A percentile compares a stretch with the other conserved stretches of the same genome.
These are phyloP conservation scores for Pythium scleroteichum DNA, from an alignment of 352 stramenopile species.

Conservation along the genomic window DNA sequence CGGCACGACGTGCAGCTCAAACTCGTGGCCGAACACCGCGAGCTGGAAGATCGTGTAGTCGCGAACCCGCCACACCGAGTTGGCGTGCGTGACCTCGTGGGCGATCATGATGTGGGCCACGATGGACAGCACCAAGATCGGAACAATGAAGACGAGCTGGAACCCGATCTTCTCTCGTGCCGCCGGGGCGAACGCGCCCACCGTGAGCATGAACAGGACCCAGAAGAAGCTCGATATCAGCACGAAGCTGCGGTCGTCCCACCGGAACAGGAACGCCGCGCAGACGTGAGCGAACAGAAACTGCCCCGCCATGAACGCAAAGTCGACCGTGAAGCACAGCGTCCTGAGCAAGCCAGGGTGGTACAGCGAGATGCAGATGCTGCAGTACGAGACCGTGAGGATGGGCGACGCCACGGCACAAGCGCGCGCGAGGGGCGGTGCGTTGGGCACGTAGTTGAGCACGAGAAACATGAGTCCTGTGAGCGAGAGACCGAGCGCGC, in stretches of 20 bases:
- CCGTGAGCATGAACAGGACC: conserved; percentile 18
- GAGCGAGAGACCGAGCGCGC: conserved; percentile 5
- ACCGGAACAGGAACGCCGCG: conserved; percentile 15
- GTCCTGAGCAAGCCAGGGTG: conserved; percentile 15
- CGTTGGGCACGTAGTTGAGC: conserved; percentile 13
- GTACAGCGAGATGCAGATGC: conserved; percentile 13
- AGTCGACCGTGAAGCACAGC: conserved; percentile 23
- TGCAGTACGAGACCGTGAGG: conserved; percentile 8
- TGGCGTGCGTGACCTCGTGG: not conserved
- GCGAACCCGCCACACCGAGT: conserved; percentile 5
- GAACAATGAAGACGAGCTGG: conserved; percentile 6
- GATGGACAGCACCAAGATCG: conserved; percentile 7
- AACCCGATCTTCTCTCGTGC: conserved; percentile 19
- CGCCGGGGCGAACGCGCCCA: conserved; percentile 20
- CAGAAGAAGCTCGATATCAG: conserved; percentile 16
- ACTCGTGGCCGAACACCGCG: not conserved
- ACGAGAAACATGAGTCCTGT: conserved; percentile 15
- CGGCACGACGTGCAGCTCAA: conserved; percentile 20
- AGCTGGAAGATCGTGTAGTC: conserved; percentile 9
- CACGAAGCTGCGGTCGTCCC: conserved; percentile 14
- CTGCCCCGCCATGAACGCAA: conserved; percentile 20
- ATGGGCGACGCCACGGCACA: conserved; percentile 1
- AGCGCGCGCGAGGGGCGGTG: not conserved
- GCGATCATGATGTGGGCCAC: conserved; percentile 11
- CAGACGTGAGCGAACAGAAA: conserved; percentile 19